Base-by-base conservation (phyloP, 169 alveolate genomes). In the Perkinsus olseni region DNA sequence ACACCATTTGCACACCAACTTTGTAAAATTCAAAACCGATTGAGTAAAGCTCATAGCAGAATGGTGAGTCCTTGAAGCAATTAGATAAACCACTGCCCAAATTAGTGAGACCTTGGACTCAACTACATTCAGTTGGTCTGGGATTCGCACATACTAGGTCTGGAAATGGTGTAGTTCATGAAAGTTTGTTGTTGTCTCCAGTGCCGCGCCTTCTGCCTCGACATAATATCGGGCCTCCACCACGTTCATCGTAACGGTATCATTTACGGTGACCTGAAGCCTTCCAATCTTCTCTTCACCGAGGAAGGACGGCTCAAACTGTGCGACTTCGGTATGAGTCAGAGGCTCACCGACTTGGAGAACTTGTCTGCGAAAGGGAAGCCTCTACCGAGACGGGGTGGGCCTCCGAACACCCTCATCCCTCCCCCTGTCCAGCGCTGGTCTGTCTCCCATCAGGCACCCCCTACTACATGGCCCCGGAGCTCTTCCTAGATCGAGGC, bases 401-500 rank as follows among this genome's bases (percentile, higher is more conserved):
- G 17, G 31, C 8, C 31, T 3, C 28, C 17, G 37, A 28, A 0
- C 34, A 28, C 28, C 82, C 1, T 62, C 34, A 13, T 62, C 82
- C 31, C 34, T 62, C 31, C 31, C 82, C 31, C 1, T 62, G 50
- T 11, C 82, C 1, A 1, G 31, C 17, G 8, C 82, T 28, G 28
- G n/a, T n/a, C n/a, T n/a, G n/a, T n/a, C n/a, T n/a, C n/a, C n/a
- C n/a, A n/a, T n/a, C 17, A 62, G 82, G 98, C 74, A 94, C 98
- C 34, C 98, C 98, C 93, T 97, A 95, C 93, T 97, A 97, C 95
- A 97, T 97, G 96, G 98, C 98, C 0, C 98, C 99, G 13, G 99
- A 97, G 92, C 94, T 97, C 62, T 97, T 97, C 94, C 94, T 96
- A 92, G 97, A 97, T 38, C 96, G 94, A 48, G 98, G 99, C 28